Evolutionary conservation across 768 basidiomycete genomes (phyloP).

Genomic region (Agaricus blazei): DNA sequence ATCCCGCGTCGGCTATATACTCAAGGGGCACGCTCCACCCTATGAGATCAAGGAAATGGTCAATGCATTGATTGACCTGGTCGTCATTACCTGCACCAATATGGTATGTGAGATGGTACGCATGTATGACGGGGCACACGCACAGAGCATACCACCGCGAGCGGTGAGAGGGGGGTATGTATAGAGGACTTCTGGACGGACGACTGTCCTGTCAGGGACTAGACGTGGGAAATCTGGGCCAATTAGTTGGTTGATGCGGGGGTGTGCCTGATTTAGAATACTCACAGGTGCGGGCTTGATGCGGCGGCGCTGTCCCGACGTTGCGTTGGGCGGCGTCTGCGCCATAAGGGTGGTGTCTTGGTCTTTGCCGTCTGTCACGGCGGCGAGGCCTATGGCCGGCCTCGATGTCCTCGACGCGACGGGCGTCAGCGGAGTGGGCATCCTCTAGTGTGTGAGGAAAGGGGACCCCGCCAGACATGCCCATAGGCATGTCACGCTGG

Average conservation of each 20-base stretch:
- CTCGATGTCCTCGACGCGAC: no score
- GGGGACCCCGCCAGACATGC: neutral
- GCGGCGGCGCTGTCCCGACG: neutral
- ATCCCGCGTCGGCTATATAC: conserved; percentile 39
- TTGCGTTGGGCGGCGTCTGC: neutral
- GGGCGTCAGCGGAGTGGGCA: no score
- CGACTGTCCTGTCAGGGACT: neutral
- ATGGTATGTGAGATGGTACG: neutral
- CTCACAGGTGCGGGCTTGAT: neutral
- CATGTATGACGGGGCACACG: neutral
- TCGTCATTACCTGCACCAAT: neutral
- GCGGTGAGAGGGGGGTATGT: neutral
- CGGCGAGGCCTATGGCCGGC: neutral
- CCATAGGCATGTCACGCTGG: neutral
- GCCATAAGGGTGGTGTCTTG: neutral
- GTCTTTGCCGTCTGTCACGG: neutral
- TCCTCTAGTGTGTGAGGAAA: neutral
- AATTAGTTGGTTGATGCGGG: neutral
- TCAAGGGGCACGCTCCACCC: conserved; percentile 50
- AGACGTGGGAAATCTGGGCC: neutral
- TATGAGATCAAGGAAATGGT: conserved; percentile 49
- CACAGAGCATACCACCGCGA: neutral
- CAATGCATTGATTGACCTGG: conserved; percentile 8
- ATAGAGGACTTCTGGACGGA: conserved; percentile 5
- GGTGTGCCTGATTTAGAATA: neutral